Conservation (phyloP, 1,139 yeast species). For the Candida glucosophila region DNA sequence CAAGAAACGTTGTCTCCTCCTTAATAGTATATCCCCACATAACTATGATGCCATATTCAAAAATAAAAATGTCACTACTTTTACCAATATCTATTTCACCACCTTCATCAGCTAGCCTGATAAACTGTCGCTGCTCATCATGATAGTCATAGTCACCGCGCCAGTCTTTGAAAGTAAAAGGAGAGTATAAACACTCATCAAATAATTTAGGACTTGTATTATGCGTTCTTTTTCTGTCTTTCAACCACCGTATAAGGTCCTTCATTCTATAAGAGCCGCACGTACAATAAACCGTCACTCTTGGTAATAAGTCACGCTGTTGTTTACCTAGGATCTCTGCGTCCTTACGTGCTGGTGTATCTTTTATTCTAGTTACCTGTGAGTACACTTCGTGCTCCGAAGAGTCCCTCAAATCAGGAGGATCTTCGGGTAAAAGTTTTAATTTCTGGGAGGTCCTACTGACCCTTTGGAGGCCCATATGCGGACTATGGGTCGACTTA, state of each 20-base stretch:
- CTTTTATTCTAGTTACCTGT: constrained; percentile 77
- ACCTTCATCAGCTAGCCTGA: constrained; percentile 83
- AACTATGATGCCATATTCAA: constrained; percentile 91
- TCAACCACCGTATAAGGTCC: constrained; percentile 77
- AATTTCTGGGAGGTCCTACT: constrained; percentile 83
- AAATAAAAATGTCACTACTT: constrained; percentile 73
- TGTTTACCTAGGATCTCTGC: constrained; percentile 90
- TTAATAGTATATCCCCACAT: constrained; percentile 88
- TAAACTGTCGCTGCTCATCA: constrained; percentile 34
- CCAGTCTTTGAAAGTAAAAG: constrained; percentile 80
- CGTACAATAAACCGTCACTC: constrained; percentile 95
- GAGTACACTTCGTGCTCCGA: constrained; percentile 48
- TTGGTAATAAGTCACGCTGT: constrained; percentile 73
- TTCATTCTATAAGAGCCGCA: constrained; percentile 88
- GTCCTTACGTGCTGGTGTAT: constrained; percentile 87
- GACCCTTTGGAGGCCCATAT: constrained; percentile 78
- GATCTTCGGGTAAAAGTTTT: constrained; percentile 79
- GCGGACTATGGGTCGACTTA: constrained; percentile 27
- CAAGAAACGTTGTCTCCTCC: constrained; percentile 77
- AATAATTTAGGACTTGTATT: constrained; percentile 79
- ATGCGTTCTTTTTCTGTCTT: constrained; percentile 65
- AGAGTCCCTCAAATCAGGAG: constrained; percentile 24
- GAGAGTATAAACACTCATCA: constrained; percentile 91
- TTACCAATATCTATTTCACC: constrained; percentile 84
- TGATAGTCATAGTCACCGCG: constrained; percentile 36